Percentiles rank a stretch among this genome's conserved stretches.
These are phyloP conservation scores for Metarhizium brunneum DNA, from an alignment of 2,329 filamentous ascomycete species.

Conservation along the genomic window DNA sequence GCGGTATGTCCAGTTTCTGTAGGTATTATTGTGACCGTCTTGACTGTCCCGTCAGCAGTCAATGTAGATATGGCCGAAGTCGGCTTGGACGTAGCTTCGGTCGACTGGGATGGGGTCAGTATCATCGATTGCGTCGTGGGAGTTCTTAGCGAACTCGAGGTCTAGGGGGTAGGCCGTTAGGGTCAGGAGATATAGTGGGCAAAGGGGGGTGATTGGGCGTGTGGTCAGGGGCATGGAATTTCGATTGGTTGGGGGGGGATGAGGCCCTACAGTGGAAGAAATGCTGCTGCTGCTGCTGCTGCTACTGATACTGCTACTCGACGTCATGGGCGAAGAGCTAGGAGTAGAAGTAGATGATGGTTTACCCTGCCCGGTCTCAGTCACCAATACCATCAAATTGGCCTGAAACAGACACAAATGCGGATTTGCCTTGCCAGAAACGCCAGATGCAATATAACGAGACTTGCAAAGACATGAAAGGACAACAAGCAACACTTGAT, in stretches of 20 bases:
- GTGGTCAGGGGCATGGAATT: background rate
- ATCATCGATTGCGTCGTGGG: background rate
- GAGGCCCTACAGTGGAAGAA: conserved; percentile 29
- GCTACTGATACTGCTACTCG: conserved; percentile 7
- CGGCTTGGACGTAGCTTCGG: background rate
- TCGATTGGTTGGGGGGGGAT: background rate
- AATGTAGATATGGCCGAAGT: conserved; percentile 37
- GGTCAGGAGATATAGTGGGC: background rate
- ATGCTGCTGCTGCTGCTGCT: conserved; percentile 15
- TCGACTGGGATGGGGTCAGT: background rate
- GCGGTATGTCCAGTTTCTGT: conserved; percentile 19
- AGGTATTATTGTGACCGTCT: conserved; percentile 45
- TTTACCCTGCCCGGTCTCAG: conserved; percentile 26
- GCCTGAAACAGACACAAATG: conserved; percentile 12
- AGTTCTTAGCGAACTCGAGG: background rate
- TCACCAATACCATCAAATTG: conserved; percentile 21
- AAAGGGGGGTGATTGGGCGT: background rate
- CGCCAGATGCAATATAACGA: conserved; percentile 6
- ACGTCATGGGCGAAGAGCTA: conserved; percentile 15
- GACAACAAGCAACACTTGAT: conserved; percentile 11
- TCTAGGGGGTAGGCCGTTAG: background rate
- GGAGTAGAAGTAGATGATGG: conserved; percentile 14
- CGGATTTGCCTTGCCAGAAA: conserved; percentile 9
- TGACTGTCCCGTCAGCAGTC: conserved; percentile 42
- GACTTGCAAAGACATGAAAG: background rate